These are phyloP conservation scores for Solanum raphanifolium DNA, from an alignment of 257 asterid genomes.

Conservation along the genomic window DNA sequence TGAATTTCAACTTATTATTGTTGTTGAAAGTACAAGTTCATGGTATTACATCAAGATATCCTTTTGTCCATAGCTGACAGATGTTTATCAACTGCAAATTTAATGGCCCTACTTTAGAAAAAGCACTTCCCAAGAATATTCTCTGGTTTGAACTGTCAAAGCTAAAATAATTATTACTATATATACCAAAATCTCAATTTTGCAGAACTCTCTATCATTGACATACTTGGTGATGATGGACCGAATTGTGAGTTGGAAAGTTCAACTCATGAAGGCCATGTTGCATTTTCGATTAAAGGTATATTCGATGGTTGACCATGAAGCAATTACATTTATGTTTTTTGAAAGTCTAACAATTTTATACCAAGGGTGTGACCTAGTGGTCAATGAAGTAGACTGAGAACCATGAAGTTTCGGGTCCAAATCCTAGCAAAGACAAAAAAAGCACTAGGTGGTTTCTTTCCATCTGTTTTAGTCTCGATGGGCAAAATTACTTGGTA, in stretches of 20 bases:
- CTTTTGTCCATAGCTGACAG: background rate
- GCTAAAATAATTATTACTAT: background rate
- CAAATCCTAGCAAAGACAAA: background rate
- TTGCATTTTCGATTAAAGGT: conserved; percentile 86
- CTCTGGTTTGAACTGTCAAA: background rate
- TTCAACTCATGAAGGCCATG: conserved; percentile 54
- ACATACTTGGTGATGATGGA: conserved; percentile 64
- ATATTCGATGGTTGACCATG: conserved; percentile 4
- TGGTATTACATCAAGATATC: background rate
- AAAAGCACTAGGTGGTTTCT: background rate
- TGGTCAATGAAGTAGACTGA: background rate
- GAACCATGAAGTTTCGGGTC: background rate
- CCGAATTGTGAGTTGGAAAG: conserved; percentile 19
- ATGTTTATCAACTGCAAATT: background rate
- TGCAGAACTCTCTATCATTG: conserved; percentile 61
- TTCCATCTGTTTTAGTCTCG: background rate
- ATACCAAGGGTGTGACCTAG: background rate
- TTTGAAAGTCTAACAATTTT: background rate
- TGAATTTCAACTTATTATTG: background rate
- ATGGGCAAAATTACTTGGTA: background rate
- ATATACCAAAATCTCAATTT: background rate
- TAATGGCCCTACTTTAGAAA: background rate
- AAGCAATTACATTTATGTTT: background rate
- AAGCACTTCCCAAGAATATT: background rate
- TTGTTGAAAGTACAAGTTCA: background rate